Evolutionary conservation across 1,284 basidiomycete genomes (phyloP).

Genomic region (Stygiomarasmius scandens): DNA sequence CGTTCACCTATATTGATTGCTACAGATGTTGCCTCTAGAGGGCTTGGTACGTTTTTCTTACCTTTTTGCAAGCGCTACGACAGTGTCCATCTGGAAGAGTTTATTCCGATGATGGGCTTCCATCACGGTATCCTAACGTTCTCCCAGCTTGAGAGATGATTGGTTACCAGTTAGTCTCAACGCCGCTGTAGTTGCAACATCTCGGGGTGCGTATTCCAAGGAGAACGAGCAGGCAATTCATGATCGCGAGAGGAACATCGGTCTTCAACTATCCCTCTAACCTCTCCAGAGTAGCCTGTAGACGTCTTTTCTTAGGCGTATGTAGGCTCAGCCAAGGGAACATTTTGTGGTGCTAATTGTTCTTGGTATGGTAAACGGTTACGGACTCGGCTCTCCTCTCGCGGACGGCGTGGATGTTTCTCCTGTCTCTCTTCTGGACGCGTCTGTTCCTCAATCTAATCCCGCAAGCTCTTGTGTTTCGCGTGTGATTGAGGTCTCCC

Average conservation of each 20-base stretch:
- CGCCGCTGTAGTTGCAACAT: slow-evolving; percentile 11
- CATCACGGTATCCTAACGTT: slow-evolving; percentile 8
- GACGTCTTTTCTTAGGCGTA: slow-evolving; percentile 18
- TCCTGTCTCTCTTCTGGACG: slow-evolving; percentile 54
- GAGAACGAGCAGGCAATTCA: slow-evolving; percentile 39
- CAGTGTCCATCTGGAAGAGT: slow-evolving; percentile 1
- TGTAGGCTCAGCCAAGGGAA: slow-evolving; percentile 13
- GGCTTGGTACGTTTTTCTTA: slow-evolving; percentile 88
- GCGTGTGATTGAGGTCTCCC: slow-evolving; percentile 35
- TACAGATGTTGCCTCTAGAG: slow-evolving; percentile 98
- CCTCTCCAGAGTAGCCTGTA: slow-evolving; percentile 36
- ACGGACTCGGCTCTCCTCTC: slow-evolving; percentile 30
- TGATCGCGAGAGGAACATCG: slow-evolving; percentile 36
- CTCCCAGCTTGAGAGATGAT: slow-evolving; percentile 6
- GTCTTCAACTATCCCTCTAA: slow-evolving; percentile 34
- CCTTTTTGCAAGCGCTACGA: slow-evolving; percentile 15
- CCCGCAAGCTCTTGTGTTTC: neutral
- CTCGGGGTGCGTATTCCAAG: slow-evolving; percentile 53
- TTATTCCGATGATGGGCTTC: neutral
- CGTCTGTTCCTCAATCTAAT: slow-evolving; percentile 35
- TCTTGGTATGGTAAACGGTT: slow-evolving; percentile 16
- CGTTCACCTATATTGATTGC: slow-evolving; percentile 98
- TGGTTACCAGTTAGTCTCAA: neutral
- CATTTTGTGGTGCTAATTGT: slow-evolving; percentile 1
- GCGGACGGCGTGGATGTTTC: slow-evolving; percentile 39